A percentile compares a stretch with the other conserved stretches of the same genome.
Conservation (phyloP, 2,329 filamentous ascomycete species). For the Cladosporium oxysporum region DNA sequence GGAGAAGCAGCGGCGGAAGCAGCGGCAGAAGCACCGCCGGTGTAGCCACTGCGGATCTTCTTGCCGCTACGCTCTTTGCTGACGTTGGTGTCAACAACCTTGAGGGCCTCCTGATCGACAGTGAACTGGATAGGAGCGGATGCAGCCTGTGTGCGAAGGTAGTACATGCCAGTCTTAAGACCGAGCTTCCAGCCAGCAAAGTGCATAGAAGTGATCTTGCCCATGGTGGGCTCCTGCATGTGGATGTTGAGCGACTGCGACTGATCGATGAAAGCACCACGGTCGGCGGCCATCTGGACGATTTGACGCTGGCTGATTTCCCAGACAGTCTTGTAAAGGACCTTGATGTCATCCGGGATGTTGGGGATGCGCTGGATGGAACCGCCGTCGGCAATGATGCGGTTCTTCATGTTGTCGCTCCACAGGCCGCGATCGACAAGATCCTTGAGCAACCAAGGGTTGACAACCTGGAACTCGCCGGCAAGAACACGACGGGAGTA, state of each 20-base stretch:
- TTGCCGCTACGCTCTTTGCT: constrained; percentile 62
- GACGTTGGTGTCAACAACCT: constrained; percentile 79
- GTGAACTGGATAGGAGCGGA: constrained; percentile 98
- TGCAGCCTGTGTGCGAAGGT: constrained; percentile 95
- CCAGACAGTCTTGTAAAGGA: constrained; percentile 99
- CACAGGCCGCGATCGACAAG: constrained; percentile 96
- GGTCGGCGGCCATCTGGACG: constrained; percentile 96
- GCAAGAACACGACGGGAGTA: constrained; percentile 97
- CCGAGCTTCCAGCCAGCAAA: constrained; percentile 99
- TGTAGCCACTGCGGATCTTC: constrained; percentile 61
- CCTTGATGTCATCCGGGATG: constrained; percentile 93
- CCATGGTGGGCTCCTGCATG: constrained; percentile 99
- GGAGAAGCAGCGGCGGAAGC: constrained; percentile 41
- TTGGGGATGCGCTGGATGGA: constrained; percentile 97
- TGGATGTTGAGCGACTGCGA: constrained; percentile 99
- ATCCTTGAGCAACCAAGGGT: constrained; percentile 97
- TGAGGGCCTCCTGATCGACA: constrained; percentile 92
- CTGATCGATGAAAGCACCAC: constrained; percentile 98
- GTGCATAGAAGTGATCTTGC: constrained; percentile 99
- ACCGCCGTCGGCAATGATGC: constrained; percentile 95
- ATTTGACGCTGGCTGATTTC: constrained; percentile 96
- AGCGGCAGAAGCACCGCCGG: constrained; percentile 25
- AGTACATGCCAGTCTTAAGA: constrained; percentile 99
- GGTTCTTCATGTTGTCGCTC: constrained; percentile 99
- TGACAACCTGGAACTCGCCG: constrained; percentile 98